A percentile compares a stretch with the other conserved stretches of the same genome.
These are phyloP conservation scores for Aspergillus novoparasiticus DNA, from an alignment of 2,329 filamentous ascomycete species.

Conservation along the genomic window DNA sequence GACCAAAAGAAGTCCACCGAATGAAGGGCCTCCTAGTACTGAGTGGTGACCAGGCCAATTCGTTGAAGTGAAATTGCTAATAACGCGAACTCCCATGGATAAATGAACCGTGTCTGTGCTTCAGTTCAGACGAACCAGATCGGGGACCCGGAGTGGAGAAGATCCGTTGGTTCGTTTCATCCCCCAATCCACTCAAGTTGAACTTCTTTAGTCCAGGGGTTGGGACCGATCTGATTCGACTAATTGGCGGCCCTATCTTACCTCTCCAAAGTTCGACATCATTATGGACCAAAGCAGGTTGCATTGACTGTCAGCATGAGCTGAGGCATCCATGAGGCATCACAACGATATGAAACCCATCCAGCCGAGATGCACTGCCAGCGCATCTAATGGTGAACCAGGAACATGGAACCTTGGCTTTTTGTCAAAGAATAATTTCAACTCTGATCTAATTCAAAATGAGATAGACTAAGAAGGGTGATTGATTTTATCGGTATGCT, in stretches of 20 bases:
- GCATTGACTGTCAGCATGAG: background rate
- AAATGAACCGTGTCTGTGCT: conserved; percentile 4
- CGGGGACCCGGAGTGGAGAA: conserved; percentile 10
- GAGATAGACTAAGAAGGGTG: background rate
- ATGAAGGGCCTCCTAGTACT: background rate
- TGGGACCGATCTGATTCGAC: background rate
- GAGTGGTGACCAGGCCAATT: background rate
- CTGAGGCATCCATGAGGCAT: background rate
- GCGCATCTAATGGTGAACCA: background rate
- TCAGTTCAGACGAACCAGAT: conserved; percentile 14
- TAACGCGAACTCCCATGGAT: background rate
- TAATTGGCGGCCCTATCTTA: background rate
- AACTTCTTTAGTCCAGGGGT: conserved; percentile 1
- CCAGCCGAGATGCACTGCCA: background rate
- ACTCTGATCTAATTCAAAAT: background rate
- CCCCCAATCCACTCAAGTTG: background rate
- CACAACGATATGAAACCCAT: background rate
- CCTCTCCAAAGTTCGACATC: background rate
- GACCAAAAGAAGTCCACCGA: background rate
- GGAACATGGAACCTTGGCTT: background rate
- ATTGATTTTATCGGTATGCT: too few species aligned
- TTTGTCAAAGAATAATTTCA: background rate
- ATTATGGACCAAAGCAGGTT: background rate
- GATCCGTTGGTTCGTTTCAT: conserved; percentile 10
- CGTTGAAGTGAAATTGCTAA: background rate